Evolutionary conservation across 2,329 filamentous ascomycete species (phyloP), one percentile per base, ranked within the genome.

Genomic region (Eutypa lata): DNA sequence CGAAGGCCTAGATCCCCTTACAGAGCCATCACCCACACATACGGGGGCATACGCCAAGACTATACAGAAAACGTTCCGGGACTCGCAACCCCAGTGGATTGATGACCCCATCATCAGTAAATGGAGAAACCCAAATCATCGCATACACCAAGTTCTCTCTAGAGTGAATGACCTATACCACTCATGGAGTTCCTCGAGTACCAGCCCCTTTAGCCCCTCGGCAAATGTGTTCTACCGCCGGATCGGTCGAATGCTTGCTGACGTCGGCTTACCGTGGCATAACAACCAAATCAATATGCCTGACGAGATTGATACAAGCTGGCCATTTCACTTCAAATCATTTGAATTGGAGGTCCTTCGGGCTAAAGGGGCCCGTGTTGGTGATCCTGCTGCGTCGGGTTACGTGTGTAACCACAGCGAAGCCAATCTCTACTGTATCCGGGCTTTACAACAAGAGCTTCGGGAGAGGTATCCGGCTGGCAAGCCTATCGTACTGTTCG

Each of bases 211-310:
- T 48, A 21, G 22, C 3, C 48, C 44, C 5, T 40, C 45, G 1
- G 28, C 50, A 24, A 43, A 53, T 47, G 16, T 43, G 31, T 24
- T 54, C 47, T 52, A 49, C 47, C 40, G 51, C 28, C 37, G 49
- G 24, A 53, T 35, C n/a, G 53, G 40, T 8, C 51, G 26, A 4
- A 22, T 21, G 4, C 48, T 55, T 24, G 37, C 50, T n/a, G 45
- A 40, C 13, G 48, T 47, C 21, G 55, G 55, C 14, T 38, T 57
- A 19, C 55, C 53, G 11, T 55, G 53, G 55, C 48, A 55, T 33
- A 51, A 50, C 35, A 57, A 57, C 28, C 46, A 57, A 33, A 47
- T 55, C 42, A 55, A 57, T 45, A 53, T 57, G 46, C 55, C 53
- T 1, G 26, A 50, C 11, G 53, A 57, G 3, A 48, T 55, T 8